Evolutionary conservation across 108 stramenopile genomes (phyloP), one percentile per base, ranked within the genome.

Genomic region (Discostella stelligeroides): DNA sequence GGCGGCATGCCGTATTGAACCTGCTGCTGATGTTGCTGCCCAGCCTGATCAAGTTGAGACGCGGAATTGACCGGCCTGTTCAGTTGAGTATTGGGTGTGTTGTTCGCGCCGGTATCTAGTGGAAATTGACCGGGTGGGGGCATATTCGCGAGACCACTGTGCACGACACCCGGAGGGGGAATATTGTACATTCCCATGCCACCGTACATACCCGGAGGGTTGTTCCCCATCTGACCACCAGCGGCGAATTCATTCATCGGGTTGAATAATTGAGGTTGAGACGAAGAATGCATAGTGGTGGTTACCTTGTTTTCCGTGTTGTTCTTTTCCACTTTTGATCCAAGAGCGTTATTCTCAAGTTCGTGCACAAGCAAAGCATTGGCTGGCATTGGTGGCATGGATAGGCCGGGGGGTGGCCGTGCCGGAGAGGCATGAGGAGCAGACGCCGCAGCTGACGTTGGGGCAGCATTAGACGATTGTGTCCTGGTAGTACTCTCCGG

Each of bases 361-460:
- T 95, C 93, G 50, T 90, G 86, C 14, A 92, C 93, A 64, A 87
- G 63, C 60, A 92, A 88, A 25, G 87, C 88, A 68, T 86, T 84
- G 18, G 88, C 79, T 21, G 92, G 92, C 84, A 94, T 91, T 28
- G 88, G 90, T 17, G 90, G 93, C 89, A 95, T 90, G 27, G 88
- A 86, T 51, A 95, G 79, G 25, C 93, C 93, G 5, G 93, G 93
- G 28, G 93, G 93, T 15, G 93, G 93, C 18, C 93, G 77, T 9
- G 93, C 88, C 0, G 93, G 91, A 50, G 90, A 92, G 10, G 85
- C 85, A 34, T 77, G 75, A 23, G 84, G 38, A 7, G 88, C 63
- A 53, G 71, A 58, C 4, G 70, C 17, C 49, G 69, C 15, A 60
- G 67, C 12, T 4, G 74, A 57, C 25, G 70, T 23, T 29, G 28